Conservation (phyloP, 495 filamentous ascomycete genomes). For the Aspergillus sclerotioniger region DNA sequence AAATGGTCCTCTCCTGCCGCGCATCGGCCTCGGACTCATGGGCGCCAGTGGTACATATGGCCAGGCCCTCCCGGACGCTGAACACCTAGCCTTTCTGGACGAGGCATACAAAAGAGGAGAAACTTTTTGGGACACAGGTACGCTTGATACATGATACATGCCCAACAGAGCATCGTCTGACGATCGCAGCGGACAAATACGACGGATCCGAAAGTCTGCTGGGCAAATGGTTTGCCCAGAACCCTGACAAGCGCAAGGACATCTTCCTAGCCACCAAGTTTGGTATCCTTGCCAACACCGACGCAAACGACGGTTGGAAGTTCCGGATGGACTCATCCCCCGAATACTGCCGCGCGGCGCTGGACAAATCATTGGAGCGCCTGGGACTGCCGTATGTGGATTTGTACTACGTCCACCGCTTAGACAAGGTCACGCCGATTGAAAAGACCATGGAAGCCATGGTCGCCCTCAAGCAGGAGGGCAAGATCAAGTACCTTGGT, state of each 20-base stretch:
- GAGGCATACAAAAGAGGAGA: conserved; percentile 51
- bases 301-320: conserved; percentile 8
- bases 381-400: conserved; percentile 56
- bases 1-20: conserved; percentile 53
- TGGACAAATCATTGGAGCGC: conserved; percentile 48
- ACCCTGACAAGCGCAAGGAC: conserved; percentile 52
- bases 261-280: conserved; percentile 64
- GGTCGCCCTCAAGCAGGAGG: conserved; percentile 47
- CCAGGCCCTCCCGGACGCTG: conserved; percentile 30
- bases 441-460: conserved; percentile 60
- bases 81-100: conserved; percentile 43
- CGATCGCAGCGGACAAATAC: conserved; percentile 44
- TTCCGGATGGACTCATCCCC: conserved; percentile 44
- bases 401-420: conserved; percentile 57
- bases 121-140: conserved; percentile 57
- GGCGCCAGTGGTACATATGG: conserved; percentile 51
- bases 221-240: conserved; percentile 54
- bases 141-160: not conserved
- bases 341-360: conserved; percentile 51
- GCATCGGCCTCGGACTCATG: conserved; percentile 58
- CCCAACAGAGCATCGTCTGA: conserved; percentile 6
- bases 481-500: conserved; percentile 61
- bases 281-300: conserved; percentile 30
- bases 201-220: conserved; percentile 43
- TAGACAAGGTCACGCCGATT: conserved; percentile 50